Evolutionary conservation across 2,329 filamentous ascomycete genomes (phyloP).

Genomic region (Exophiala sp.): DNA sequence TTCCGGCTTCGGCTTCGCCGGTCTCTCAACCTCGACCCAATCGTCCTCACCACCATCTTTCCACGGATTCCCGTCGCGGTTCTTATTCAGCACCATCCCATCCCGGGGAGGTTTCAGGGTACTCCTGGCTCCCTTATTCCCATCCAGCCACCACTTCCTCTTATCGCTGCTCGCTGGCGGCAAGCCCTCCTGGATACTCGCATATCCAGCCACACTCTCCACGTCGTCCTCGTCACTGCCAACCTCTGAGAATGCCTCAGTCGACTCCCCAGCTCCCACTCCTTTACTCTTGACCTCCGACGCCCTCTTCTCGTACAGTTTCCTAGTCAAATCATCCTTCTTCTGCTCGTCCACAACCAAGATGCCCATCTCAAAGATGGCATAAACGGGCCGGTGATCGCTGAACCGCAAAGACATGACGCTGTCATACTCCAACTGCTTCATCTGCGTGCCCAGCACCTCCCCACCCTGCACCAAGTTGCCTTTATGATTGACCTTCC

Average conservation of each 20-base stretch:
- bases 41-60: slow-evolving; percentile 64
- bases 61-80: slow-evolving; percentile 79
- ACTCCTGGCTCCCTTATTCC: slow-evolving; percentile 67
- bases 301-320: slow-evolving; percentile 65
- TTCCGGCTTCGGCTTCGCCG: slow-evolving; percentile 29
- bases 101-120: slow-evolving; percentile 63
- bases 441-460: slow-evolving; percentile 64
- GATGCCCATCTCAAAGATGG: slow-evolving; percentile 78
- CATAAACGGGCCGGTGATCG: slow-evolving; percentile 93
- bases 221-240: slow-evolving; percentile 45
- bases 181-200: slow-evolving; percentile 74
- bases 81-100: slow-evolving; percentile 65
- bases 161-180: slow-evolving; percentile 61
- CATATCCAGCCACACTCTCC: slow-evolving; percentile 76
- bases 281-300: slow-evolving; percentile 59
- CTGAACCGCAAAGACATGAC: slow-evolving; percentile 85
- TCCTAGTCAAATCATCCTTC: slow-evolving; percentile 68
- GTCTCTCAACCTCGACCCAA: slow-evolving; percentile 60
- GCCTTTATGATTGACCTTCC: slow-evolving; percentile 50
- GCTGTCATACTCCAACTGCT: slow-evolving; percentile 76
- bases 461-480: slow-evolving; percentile 17
- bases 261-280: slow-evolving; percentile 50
- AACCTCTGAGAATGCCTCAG: slow-evolving; percentile 58
- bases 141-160: slow-evolving; percentile 64
- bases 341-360: slow-evolving; percentile 72